A percentile compares a stretch with the other conserved stretches of the same genome.
These are phyloP conservation scores for Aspergillus vadensis DNA, from an alignment of 2,329 filamentous ascomycete genomes.

Conservation along the genomic window DNA sequence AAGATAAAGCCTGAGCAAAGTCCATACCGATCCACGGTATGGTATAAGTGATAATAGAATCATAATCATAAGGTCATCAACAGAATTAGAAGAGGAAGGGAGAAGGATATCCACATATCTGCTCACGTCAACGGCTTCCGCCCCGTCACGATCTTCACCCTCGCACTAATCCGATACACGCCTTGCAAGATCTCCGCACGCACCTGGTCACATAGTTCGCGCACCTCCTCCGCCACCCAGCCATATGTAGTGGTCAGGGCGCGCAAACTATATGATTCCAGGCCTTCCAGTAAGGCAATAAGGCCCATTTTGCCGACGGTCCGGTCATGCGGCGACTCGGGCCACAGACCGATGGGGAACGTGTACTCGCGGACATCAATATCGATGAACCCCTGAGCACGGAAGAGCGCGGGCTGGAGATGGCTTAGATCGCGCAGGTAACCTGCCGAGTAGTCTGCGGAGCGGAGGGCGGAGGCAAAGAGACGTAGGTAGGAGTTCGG, in stretches of 20 bases:
- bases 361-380: constrained; percentile 42
- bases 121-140: constrained; percentile 26
- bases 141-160: constrained; percentile 33
- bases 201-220: constrained; percentile 42
- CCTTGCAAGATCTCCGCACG: constrained; percentile 36
- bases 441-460: constrained; percentile 44
- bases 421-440: constrained; percentile 47
- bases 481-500: constrained; percentile 37
- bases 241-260: constrained; percentile 36
- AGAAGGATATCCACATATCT: no score
- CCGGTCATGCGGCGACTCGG: constrained; percentile 34
- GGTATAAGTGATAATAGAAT: no score
- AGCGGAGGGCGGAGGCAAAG: constrained; percentile 37
- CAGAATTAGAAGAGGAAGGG: no score
- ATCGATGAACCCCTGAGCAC: constrained; percentile 49
- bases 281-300: constrained; percentile 42
- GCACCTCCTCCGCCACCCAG: constrained; percentile 38
- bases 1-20: background rate
- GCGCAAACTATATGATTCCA: constrained; percentile 43
- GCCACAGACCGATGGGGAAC: constrained; percentile 43
- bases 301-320: constrained; percentile 47
- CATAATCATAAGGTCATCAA: no score
- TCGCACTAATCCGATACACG: constrained; percentile 27
- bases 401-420: constrained; percentile 43
- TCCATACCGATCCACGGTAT: no score